A percentile compares a stretch with the other conserved stretches of the same genome.
Evolutionary conservation across 352 stramenopile genomes (phyloP).

Genomic region (Phytophthora idaei): DNA sequence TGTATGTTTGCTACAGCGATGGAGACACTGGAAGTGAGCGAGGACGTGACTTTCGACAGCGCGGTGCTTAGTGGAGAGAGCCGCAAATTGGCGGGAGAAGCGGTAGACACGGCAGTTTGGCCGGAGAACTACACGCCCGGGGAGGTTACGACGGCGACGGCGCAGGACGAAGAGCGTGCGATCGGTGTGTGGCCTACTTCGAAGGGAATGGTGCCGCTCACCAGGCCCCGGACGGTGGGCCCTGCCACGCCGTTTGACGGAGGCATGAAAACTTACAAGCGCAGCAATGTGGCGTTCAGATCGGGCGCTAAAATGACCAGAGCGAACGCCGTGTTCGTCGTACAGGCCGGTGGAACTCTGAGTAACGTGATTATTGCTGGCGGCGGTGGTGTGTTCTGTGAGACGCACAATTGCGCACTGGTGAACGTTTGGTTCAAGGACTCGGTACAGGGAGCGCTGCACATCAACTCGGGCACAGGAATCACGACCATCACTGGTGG

Average conservation of each 20-base stretch:
- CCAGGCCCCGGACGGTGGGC: conserved; percentile 30
- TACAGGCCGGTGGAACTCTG: conserved; percentile 59
- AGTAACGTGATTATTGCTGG: conserved; percentile 70
- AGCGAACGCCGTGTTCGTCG: conserved; percentile 64
- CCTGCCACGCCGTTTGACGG: conserved; percentile 55
- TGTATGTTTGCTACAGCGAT: conserved; percentile 14
- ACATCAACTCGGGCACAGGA: conserved; percentile 57
- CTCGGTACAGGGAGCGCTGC: conserved; percentile 55
- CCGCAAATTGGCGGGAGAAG: conserved; percentile 19
- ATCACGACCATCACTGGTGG: conserved; percentile 64
- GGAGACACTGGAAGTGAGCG: conserved; percentile 10
- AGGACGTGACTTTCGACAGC: conserved; percentile 25
- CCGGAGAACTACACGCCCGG: conserved; percentile 21
- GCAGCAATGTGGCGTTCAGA: conserved; percentile 55
- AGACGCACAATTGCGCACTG: conserved; percentile 64
- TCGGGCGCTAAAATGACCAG: conserved; percentile 35
- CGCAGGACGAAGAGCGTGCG: conserved; percentile 30
- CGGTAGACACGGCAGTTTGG: conserved; percentile 16
- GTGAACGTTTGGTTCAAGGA: conserved; percentile 67
- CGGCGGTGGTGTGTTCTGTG: conserved; percentile 59
- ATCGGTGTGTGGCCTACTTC: conserved; percentile 46
- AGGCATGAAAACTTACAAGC: conserved; percentile 65
- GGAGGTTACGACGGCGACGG: conserved; percentile 17
- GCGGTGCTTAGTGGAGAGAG: conserved; percentile 3
- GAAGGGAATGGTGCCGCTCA: conserved; percentile 43